phyloP scores from a whole-genome alignment of 2,329 filamentous ascomycete species.

The Gaeumannomyces sp. region DNA sequence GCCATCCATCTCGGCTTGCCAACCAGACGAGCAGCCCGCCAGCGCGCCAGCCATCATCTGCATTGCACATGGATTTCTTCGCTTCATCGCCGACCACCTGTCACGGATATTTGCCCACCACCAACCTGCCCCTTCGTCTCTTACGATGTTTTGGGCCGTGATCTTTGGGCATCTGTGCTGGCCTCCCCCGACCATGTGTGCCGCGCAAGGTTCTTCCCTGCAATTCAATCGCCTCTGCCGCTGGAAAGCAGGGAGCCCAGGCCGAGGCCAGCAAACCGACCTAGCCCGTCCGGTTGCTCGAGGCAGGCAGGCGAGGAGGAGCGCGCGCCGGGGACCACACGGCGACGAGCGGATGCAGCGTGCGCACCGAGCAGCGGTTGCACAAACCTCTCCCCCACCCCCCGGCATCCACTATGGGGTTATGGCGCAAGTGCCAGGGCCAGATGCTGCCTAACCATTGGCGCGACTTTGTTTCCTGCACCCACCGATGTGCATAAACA shows the following conservation, averaged over 20 bases:
- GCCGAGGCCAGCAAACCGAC: not conserved
- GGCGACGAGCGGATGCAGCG: not conserved
- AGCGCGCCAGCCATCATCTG: not conserved
- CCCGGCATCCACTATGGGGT: not conserved
- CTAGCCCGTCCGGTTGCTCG: not conserved
- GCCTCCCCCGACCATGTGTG: not conserved
- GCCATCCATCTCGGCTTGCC: not conserved
- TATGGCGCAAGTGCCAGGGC: not conserved
- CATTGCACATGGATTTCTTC: not conserved
- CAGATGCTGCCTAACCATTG: not conserved
- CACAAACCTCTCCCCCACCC: not conserved
- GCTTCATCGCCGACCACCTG: not conserved
- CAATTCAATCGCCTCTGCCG: not conserved
- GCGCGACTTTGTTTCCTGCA: constrained; percentile 1
- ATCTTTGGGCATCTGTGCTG: not conserved
- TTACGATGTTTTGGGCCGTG: not conserved
- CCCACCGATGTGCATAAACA: not conserved
- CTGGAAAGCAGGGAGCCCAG: not conserved
- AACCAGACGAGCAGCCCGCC: not conserved
- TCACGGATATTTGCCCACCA: not conserved
- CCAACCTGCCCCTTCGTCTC: not conserved
- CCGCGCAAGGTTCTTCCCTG: not conserved
- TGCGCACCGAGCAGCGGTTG: not conserved
- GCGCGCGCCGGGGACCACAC: too few relatives aligned
- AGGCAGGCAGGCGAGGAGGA: not conserved